Percentiles rank a stretch among this genome's conserved stretches.
phyloP scores from a whole-genome alignment of 441 rosid species.

The Populus tomentosa region DNA sequence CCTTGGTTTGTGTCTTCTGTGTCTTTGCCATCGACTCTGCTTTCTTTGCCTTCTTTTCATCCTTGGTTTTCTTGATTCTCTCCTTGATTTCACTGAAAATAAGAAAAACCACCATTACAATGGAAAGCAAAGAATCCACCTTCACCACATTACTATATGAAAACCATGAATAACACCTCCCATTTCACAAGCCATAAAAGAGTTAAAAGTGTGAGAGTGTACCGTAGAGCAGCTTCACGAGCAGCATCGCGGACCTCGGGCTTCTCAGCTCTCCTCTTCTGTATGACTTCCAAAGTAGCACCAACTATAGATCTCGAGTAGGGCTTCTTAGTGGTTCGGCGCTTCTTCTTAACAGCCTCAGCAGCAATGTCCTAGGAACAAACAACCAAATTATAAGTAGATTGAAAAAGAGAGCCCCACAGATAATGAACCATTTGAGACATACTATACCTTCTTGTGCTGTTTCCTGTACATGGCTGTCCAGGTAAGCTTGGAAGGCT shows the following conservation, averaged over 20 bases:
- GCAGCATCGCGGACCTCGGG: slow-evolving; percentile 58
- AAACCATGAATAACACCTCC: neutral
- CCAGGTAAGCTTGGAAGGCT: slow-evolving; percentile 22
- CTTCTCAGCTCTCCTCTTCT: slow-evolving; percentile 51
- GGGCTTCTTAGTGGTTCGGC: slow-evolving; percentile 42
- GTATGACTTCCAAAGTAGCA: slow-evolving; percentile 52
- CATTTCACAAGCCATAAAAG: neutral
- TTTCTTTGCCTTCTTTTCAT: slow-evolving; percentile 81
- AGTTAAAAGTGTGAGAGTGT: neutral
- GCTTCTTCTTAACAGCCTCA: slow-evolving; percentile 49
- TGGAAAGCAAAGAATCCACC: neutral
- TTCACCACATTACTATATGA: neutral
- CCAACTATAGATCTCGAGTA: slow-evolving; percentile 55
- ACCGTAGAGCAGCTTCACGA: slow-evolving; percentile 53
- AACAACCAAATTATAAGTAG: neutral
- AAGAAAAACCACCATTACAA: neutral
- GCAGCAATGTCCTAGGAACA: slow-evolving; percentile 36
- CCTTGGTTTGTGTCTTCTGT: slow-evolving; percentile 50
- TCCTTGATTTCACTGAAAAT: slow-evolving; percentile 62
- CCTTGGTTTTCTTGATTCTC: slow-evolving; percentile 83
- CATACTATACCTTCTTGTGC: slow-evolving; percentile 30
- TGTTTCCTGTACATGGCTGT: slow-evolving; percentile 31
- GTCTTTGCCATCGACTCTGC: slow-evolving; percentile 56
- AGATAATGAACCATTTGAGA: neutral
- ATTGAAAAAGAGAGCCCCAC: neutral